phyloP scores from a whole-genome alignment of 148 eudicot genomes.

The Fallopia convolvulus region DNA sequence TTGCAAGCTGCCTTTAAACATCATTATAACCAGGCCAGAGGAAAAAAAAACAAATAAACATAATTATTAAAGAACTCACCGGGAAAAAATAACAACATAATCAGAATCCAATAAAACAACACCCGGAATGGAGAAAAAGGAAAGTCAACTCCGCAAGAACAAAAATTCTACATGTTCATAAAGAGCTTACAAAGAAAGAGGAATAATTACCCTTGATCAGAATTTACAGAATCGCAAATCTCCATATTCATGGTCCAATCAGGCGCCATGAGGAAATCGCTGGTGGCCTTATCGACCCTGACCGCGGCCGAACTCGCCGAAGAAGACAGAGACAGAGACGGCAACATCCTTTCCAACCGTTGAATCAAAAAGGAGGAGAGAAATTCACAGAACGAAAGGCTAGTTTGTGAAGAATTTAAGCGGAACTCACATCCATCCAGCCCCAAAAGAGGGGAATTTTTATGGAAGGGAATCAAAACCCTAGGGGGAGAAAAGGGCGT shows the following conservation, averaged over 20 bases:
- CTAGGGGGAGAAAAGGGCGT: slow-evolving; percentile 2
- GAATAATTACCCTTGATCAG: slow-evolving; percentile 47
- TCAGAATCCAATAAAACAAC: slow-evolving; percentile 7
- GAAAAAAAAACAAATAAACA: not conserved
- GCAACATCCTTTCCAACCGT: slow-evolving; percentile 22
- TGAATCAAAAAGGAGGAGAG: not conserved
- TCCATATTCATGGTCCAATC: slow-evolving; percentile 94
- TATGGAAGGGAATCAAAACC: slow-evolving; percentile 7
- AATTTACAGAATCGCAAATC: slow-evolving; percentile 73
- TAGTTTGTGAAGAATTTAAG: not conserved
- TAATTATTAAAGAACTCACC: not conserved
- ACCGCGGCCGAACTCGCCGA: slow-evolving; percentile 44
- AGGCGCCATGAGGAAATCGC: slow-evolving; percentile 75
- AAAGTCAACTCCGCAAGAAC: slow-evolving; percentile 21
- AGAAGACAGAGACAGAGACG: slow-evolving; percentile 33
- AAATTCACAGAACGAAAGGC: not conserved
- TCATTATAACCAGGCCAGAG: not conserved
- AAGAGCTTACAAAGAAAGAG: not conserved
- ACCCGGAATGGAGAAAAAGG: not conserved
- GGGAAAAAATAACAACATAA: not conserved
- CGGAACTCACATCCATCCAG: not conserved
- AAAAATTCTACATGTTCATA: not conserved
- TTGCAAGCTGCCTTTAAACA: not conserved
- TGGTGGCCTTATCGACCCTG: slow-evolving; percentile 84
- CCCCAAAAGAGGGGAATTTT: slow-evolving; percentile 1